These are phyloP conservation scores for Chlamydomonas schloesseri DNA, from an alignment of 139 green algal genomes.

Conservation along the genomic window DNA sequence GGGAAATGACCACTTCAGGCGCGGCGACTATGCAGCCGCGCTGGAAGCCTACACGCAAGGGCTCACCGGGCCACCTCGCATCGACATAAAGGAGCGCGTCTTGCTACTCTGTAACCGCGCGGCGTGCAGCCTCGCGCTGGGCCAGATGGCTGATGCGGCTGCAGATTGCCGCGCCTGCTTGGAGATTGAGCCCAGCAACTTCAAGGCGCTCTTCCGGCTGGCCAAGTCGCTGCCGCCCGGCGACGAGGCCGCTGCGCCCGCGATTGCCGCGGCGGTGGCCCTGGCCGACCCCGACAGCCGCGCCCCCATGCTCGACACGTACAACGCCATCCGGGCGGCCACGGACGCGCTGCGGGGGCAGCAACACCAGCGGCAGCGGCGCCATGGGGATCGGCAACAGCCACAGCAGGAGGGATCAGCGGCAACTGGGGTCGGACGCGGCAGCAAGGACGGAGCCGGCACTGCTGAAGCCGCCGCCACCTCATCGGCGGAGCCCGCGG, in stretches of 20 bases:
- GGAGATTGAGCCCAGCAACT: background rate
- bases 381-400: too few species aligned
- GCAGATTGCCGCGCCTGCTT: slow-evolving; percentile 31
- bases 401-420: background rate
- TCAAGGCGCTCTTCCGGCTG: slow-evolving; percentile 38
- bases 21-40: background rate
- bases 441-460: too few species aligned
- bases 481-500: too few species aligned
- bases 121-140: slow-evolving; percentile 8
- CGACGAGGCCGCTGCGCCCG: background rate
- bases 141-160: background rate
- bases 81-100: background rate
- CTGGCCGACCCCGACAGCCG: background rate
- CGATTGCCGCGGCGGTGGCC: slow-evolving; percentile 17
- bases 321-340: background rate
- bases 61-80: background rate
- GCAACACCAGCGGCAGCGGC: too few species aligned
- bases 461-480: too few species aligned
- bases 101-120: slow-evolving; percentile 37
- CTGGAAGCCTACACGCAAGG: background rate
- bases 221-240: slow-evolving; percentile 15
- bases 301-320: slow-evolving; percentile 2
- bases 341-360: too few species aligned
- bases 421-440: too few species aligned
- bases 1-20: background rate